Evolutionary conservation across 1,284 basidiomycete species (phyloP).

Genomic region (Trametes hirsuta): DNA sequence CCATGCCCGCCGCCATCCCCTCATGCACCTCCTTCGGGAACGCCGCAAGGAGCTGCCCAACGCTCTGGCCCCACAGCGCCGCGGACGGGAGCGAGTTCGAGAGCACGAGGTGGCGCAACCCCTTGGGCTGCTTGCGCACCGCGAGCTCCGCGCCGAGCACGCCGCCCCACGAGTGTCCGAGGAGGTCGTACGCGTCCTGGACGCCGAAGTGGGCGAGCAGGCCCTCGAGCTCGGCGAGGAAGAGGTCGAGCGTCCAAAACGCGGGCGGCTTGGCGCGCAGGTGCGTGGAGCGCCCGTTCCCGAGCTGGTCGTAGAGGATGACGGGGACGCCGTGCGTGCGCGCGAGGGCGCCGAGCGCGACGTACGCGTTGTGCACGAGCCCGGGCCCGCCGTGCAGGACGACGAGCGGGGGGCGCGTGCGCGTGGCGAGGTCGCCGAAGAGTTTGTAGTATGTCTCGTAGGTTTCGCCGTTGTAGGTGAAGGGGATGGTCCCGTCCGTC

Average conservation of each 20-base stretch:
- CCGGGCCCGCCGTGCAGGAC: constrained; percentile 43
- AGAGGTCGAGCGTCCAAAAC: constrained; percentile 42
- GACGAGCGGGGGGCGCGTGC: constrained; percentile 34
- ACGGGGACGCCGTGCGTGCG: constrained; percentile 28
- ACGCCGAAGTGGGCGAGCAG: constrained; percentile 34
- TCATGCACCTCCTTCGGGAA: constrained; percentile 34
- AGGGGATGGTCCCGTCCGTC: constrained; percentile 17
- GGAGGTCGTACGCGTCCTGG: constrained; percentile 32
- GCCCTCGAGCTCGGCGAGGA: constrained; percentile 39
- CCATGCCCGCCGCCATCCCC: constrained; percentile 27
- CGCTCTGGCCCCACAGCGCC: constrained; percentile 31
- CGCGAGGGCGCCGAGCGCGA: constrained; percentile 32
- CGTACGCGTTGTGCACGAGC: constrained; percentile 35
- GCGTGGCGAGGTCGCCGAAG: constrained; percentile 34
- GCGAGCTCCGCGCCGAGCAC: constrained; percentile 34
- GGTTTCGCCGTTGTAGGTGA: constrained; percentile 17
- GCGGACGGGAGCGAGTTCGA: constrained; percentile 33
- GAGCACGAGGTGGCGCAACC: constrained; percentile 36
- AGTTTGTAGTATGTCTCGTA: constrained; percentile 33
- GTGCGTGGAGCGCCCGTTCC: constrained; percentile 38
- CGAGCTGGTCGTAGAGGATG: constrained; percentile 43
- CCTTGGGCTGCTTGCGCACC: constrained; percentile 29
- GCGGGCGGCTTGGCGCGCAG: constrained; percentile 32
- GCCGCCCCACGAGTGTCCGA: constrained; percentile 44
- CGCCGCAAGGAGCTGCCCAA: constrained; percentile 19